These are phyloP conservation scores for Starmerella potacharoeniae DNA, from an alignment of 805 yeast genomes.

Conservation along the genomic window DNA sequence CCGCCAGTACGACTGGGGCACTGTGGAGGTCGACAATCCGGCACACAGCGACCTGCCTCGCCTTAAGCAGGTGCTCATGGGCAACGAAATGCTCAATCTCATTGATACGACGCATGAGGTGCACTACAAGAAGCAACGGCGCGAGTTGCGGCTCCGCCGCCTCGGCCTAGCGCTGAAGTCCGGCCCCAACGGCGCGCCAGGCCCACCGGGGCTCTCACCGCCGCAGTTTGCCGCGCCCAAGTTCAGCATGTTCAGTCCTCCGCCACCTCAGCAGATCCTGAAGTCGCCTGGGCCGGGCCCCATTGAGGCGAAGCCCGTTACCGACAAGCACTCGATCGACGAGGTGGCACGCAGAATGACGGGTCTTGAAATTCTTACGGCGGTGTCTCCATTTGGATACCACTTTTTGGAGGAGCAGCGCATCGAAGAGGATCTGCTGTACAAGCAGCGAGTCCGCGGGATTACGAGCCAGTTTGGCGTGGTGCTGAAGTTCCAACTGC, in stretches of 20 bases:
- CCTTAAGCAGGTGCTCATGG: slow-evolving; percentile 62
- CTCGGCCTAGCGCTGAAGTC: slow-evolving; percentile 14
- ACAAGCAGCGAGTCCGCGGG: slow-evolving; percentile 12
- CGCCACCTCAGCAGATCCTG: neutral
- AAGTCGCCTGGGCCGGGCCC: neutral
- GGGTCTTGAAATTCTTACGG: slow-evolving; percentile 13
- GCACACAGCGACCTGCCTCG: slow-evolving; percentile 75
- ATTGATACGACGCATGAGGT: slow-evolving; percentile 66
- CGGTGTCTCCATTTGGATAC: slow-evolving; percentile 10
- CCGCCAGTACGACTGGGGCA: slow-evolving; percentile 84
- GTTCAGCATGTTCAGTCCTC: neutral
- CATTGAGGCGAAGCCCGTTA: neutral
- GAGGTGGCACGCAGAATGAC: neutral
- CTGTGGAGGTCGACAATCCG: slow-evolving; percentile 79
- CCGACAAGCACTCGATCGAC: neutral
- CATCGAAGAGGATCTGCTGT: slow-evolving; percentile 12
- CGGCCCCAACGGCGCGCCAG: neutral
- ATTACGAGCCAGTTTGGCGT: slow-evolving; percentile 56
- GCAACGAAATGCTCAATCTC: slow-evolving; percentile 76
- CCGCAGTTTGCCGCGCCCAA: neutral
- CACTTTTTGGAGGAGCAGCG: slow-evolving; percentile 10
- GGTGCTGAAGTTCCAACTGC: slow-evolving; percentile 81
- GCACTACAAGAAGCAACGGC: slow-evolving; percentile 69
- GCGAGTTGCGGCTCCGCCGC: slow-evolving; percentile 23
- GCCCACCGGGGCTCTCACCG: neutral